Evolutionary conservation across 2,329 filamentous ascomycete genomes (phyloP).

Genomic region (Calonectria fujianensis): DNA sequence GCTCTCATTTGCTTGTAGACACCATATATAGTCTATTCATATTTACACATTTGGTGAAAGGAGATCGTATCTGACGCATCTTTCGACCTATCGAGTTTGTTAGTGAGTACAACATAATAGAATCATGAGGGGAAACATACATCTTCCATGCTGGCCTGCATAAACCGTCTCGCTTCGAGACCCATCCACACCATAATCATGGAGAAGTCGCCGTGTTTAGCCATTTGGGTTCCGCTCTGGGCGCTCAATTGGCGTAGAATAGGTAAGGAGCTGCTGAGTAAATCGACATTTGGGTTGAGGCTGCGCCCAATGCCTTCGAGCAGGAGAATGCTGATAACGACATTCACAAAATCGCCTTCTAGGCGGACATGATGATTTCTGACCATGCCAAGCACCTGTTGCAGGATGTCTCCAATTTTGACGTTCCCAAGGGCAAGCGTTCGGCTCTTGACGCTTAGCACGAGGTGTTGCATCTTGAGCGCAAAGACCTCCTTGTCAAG

Average conservation of each 20-base stretch:
- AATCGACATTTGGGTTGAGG: slow-evolving; percentile 89
- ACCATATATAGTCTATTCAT: slow-evolving; percentile 35
- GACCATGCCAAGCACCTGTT: slow-evolving; percentile 94
- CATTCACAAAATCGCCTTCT: slow-evolving; percentile 98
- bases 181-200: slow-evolving; percentile 96
- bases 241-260: slow-evolving; percentile 92
- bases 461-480: slow-evolving; percentile 96
- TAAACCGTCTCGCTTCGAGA: slow-evolving; percentile 89
- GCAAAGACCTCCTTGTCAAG: slow-evolving; percentile 93
- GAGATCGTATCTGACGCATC: slow-evolving; percentile 92
- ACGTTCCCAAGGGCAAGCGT: slow-evolving; percentile 95
- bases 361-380: slow-evolving; percentile 92
- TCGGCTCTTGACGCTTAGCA: slow-evolving; percentile 90
- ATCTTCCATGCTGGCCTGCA: slow-evolving; percentile 93
- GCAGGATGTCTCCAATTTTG: slow-evolving; percentile 96
- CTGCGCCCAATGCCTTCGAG: slow-evolving; percentile 94
- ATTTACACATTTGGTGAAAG: slow-evolving; percentile 88
- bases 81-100: slow-evolving; percentile 77
- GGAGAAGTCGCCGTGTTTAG: slow-evolving; percentile 83
- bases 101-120: slow-evolving; percentile 8
- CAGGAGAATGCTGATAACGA: slow-evolving; percentile 94
- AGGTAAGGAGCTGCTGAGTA: slow-evolving; percentile 89
- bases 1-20: slow-evolving; percentile 28
- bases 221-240: slow-evolving; percentile 81
- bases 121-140: slow-evolving; percentile 62